Base-by-base conservation (phyloP, 176 grass and related monocot species). In the Echinochloa phyllopogon region DNA sequence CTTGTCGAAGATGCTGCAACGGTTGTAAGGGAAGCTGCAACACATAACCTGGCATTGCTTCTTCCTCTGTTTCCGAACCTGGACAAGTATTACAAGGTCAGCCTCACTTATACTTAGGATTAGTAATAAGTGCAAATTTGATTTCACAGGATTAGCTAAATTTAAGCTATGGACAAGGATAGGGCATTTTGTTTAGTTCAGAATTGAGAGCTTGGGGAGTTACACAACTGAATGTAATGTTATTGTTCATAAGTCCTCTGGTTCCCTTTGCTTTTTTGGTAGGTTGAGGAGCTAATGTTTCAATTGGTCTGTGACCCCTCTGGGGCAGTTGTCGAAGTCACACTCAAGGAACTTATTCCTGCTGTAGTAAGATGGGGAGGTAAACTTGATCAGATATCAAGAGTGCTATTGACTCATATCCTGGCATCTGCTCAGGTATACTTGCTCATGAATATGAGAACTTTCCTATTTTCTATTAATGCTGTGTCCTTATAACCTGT, bases 41-140 rank as follows among this genome's bases (percentile, higher is more conserved):
- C 93, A 50, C 93, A 90, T 87, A 98, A 98, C 64, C 80, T 98
- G 65, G 87, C 96, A 67, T 83, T 98, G 75, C 83, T 98, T 81
- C 93, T 98, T 79, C 87, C 96, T 82, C 58, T 98, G 69, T 98
- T 98, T 87, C 96, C 96, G 53, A 92, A 95, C 77, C 38, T 79
- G 75, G 96, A 95, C 55, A 98, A 98, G 86, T 98, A 95, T 87
- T 92, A 88, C 85, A 98, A 98, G 96, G 95, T 98, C 81, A 91
- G 89, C 75, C 56, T 85, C 82, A 78, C 36, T 90, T 77, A 87
- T 92, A 64, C 79, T 84, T 81, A 79, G 75, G 74, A 82, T 88
- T 79, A 76, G 75, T 75, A 69, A 88, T 79, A 47, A 81, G 77
- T 76, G 85, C 43, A 90, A 87, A 79, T 82, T 86, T 90, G 39